These are phyloP conservation scores for Solanum etuberosum DNA, from an alignment of 257 asterid species.

Conservation along the genomic window DNA sequence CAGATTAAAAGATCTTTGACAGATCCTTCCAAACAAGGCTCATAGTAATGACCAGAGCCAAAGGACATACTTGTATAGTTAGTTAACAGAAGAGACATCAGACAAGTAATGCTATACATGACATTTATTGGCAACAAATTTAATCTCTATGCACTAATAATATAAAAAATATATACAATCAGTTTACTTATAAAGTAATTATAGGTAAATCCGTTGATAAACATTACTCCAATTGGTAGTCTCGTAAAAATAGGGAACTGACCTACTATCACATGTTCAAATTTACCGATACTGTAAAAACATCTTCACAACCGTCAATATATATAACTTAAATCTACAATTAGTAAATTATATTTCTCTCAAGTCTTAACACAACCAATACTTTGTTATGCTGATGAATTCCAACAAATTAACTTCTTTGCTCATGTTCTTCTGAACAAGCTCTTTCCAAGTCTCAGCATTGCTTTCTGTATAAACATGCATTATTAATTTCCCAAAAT, in stretches of 20 bases:
- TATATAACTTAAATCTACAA: not conserved
- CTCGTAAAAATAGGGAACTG: not conserved
- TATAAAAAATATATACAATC: not conserved
- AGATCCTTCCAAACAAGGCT: not conserved
- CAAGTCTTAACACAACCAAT: constrained; percentile 44
- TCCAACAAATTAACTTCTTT: constrained; percentile 69
- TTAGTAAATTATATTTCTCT: constrained; percentile 32
- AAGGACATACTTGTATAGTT: not conserved
- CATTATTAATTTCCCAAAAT: not conserved
- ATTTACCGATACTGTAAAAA: not conserved
- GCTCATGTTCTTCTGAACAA: constrained; percentile 64
- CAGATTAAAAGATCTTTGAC: too few species aligned
- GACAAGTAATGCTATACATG: not conserved
- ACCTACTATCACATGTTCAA: not conserved
- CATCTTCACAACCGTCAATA: not conserved
- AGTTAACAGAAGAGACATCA: not conserved
- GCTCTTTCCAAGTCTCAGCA: constrained; percentile 51
- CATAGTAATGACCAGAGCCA: not conserved
- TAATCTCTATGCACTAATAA: not conserved
- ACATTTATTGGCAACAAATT: not conserved
- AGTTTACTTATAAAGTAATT: not conserved
- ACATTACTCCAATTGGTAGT: not conserved
- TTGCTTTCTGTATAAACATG: not conserved
- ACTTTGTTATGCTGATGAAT: constrained; percentile 59
- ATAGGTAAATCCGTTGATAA: not conserved